Conservation (phyloP, 768 basidiomycete genomes). For the Sarcodon sp. region DNA sequence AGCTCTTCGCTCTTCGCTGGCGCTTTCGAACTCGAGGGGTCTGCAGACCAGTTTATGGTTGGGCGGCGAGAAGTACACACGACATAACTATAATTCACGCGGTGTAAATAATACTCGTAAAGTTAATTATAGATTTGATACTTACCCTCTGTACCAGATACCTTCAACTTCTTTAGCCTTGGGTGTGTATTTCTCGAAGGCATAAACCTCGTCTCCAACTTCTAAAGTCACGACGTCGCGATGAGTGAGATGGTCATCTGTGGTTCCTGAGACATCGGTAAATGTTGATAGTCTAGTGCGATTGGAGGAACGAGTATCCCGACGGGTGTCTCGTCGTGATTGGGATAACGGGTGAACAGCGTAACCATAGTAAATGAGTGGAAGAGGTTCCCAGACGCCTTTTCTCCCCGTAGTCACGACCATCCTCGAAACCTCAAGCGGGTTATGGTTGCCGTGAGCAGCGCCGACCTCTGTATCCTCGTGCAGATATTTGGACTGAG, state of each 20-base stretch:
- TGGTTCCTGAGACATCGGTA: constrained; percentile 34
- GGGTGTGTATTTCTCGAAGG: constrained; percentile 84
- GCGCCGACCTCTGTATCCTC: no score
- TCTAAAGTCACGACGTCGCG: constrained; percentile 78
- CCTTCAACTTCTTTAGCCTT: constrained; percentile 63
- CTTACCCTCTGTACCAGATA: constrained; percentile 91
- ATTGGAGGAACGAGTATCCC: constrained; percentile 38
- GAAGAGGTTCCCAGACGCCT: constrained; percentile 51
- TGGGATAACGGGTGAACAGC: constrained; percentile 76
- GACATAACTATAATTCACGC: constrained; percentile 47
- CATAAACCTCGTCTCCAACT: constrained; percentile 94
- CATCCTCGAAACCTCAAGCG: neutral
- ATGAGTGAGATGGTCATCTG: constrained; percentile 48
- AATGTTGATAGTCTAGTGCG: constrained; percentile 48
- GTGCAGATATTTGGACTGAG: no score
- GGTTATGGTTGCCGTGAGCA: no score
- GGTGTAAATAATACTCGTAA: neutral
- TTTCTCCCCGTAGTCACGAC: constrained; percentile 16
- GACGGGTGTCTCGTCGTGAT: constrained; percentile 60
- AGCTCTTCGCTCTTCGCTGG: constrained; percentile 58
- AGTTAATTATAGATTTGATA: constrained; percentile 9
- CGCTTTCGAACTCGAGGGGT: constrained; percentile 34
- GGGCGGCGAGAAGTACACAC: constrained; percentile 72
- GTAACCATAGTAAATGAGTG: constrained; percentile 81
- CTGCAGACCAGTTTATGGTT: constrained; percentile 52